These are phyloP conservation scores for Quercus suber DNA, from an alignment of 306 rosid species.

Conservation along the genomic window DNA sequence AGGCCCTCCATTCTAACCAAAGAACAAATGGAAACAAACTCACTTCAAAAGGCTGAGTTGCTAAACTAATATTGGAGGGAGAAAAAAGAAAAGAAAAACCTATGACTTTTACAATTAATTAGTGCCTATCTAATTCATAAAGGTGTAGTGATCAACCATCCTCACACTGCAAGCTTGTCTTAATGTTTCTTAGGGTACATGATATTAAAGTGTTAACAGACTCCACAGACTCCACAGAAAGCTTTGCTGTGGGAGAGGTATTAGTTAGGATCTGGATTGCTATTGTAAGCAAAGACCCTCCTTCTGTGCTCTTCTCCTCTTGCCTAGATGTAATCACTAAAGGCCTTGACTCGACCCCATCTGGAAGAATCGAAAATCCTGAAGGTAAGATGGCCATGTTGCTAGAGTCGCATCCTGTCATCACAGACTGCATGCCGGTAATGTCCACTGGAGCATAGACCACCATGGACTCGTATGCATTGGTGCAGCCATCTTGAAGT, in stretches of 20 bases:
- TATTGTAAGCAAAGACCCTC: constrained; percentile 80
- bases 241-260: constrained; percentile 79
- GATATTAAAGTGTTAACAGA: constrained; percentile 73
- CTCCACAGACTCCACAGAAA: constrained; percentile 78
- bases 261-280: constrained; percentile 80
- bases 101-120: constrained; percentile 23
- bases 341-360: constrained; percentile 78
- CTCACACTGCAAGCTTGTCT: constrained; percentile 86
- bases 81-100: constrained; percentile 1
- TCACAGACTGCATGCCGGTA: constrained; percentile 75
- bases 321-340: constrained; percentile 66
- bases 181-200: constrained; percentile 74
- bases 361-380: constrained; percentile 86
- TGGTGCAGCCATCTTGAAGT: constrained; percentile 89
- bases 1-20: constrained; percentile 26
- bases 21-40: constrained; percentile 38
- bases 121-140: constrained; percentile 27
- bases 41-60: constrained; percentile 21
- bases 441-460: constrained; percentile 83
- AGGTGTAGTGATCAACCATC: constrained; percentile 47
- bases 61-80: constrained; percentile 23
- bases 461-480: constrained; percentile 80
- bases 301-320: constrained; percentile 68
- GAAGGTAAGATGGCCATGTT: constrained; percentile 81
- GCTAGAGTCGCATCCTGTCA: constrained; percentile 91